A percentile compares a stretch with the other conserved stretches of the same genome.
Conservation (phyloP, 2,329 filamentous ascomycete species). For the Tolypocladium nubicola region DNA sequence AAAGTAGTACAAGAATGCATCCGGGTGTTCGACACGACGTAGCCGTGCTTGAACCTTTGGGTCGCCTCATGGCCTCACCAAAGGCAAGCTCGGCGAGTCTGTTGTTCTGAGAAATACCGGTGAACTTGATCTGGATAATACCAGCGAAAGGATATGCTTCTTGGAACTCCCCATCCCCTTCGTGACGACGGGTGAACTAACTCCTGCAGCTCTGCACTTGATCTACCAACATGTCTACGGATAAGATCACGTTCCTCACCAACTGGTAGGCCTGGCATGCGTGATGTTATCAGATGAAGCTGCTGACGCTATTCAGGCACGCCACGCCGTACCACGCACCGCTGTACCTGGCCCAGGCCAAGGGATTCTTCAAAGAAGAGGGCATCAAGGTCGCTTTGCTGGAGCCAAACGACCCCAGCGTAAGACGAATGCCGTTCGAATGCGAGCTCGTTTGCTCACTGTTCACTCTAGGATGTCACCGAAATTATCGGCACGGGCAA, state of each 20-base stretch:
- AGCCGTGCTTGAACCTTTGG: neutral
- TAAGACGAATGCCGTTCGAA: slow-evolving; percentile 20
- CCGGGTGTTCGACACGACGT: slow-evolving; percentile 29
- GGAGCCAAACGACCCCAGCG: slow-evolving; percentile 69
- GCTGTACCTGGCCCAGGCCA: slow-evolving; percentile 65
- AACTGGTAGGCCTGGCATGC: slow-evolving; percentile 51
- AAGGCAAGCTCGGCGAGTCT: slow-evolving; percentile 10
- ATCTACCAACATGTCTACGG: slow-evolving; percentile 58
- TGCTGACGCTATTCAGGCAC: slow-evolving; percentile 42
- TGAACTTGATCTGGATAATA: slow-evolving; percentile 82
- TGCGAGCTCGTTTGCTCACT: neutral
- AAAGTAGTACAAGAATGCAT: slow-evolving; percentile 33
- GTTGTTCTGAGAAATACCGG: slow-evolving; percentile 65
- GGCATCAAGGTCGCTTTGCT: slow-evolving; percentile 68
- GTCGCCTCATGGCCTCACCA: neutral
- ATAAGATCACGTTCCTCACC: slow-evolving; percentile 77
- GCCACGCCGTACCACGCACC: slow-evolving; percentile 74
- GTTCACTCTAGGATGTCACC: slow-evolving; percentile 54
- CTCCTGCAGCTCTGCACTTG: slow-evolving; percentile 31
- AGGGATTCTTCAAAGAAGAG: slow-evolving; percentile 65
- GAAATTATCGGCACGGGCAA: slow-evolving; percentile 71
- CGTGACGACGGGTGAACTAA: slow-evolving; percentile 31
- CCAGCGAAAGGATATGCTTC: slow-evolving; percentile 83
- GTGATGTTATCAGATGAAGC: neutral
- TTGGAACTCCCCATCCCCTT: slow-evolving; percentile 30